Evolutionary conservation across 345 rosid species (phyloP).

Genomic region (Syzygium aromaticum): DNA sequence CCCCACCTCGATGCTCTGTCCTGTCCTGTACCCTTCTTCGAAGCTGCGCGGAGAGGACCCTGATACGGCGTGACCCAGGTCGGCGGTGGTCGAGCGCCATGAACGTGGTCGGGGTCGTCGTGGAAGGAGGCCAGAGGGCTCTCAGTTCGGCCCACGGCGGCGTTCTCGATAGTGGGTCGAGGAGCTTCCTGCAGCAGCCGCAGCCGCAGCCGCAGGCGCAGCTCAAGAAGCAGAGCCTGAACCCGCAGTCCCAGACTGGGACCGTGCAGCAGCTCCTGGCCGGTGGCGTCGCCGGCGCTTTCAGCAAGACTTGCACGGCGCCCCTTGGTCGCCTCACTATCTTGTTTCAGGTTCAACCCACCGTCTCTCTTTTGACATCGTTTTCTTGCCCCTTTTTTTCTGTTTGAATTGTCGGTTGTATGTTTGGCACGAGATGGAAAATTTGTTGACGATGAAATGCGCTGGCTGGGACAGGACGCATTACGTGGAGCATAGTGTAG

Average conservation of each 20-base stretch:
- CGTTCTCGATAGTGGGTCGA: conserved; percentile 50
- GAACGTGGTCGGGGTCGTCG: conserved; percentile 66
- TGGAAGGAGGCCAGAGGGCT: conserved; percentile 55
- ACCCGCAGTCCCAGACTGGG: conserved; percentile 19
- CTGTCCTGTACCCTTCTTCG: no score
- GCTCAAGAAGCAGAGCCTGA: conserved; percentile 2
- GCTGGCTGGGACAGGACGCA: not conserved
- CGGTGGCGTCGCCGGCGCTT: conserved; percentile 93
- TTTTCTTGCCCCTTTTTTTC: not conserved
- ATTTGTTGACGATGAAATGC: not conserved
- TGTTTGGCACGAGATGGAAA: not conserved
- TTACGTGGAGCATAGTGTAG: not conserved
- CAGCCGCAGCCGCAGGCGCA: not conserved
- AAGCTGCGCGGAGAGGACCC: not conserved
- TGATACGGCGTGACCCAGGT: not conserved
- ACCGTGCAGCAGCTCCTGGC: conserved; percentile 59
- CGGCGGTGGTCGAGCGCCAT: not conserved
- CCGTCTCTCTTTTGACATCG: not conserved
- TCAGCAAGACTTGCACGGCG: conserved; percentile 96
- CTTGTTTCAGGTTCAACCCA: conserved; percentile 62
- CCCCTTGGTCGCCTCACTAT: conserved; percentile 97
- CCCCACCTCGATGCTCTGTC: not conserved
- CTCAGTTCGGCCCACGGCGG: conserved; percentile 34
- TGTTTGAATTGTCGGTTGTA: not conserved
- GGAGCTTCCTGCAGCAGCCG: conserved; percentile 39